Base-by-base conservation (phyloP, 2,329 filamentous ascomycete species). In the Talaromyces amestolkiae region DNA sequence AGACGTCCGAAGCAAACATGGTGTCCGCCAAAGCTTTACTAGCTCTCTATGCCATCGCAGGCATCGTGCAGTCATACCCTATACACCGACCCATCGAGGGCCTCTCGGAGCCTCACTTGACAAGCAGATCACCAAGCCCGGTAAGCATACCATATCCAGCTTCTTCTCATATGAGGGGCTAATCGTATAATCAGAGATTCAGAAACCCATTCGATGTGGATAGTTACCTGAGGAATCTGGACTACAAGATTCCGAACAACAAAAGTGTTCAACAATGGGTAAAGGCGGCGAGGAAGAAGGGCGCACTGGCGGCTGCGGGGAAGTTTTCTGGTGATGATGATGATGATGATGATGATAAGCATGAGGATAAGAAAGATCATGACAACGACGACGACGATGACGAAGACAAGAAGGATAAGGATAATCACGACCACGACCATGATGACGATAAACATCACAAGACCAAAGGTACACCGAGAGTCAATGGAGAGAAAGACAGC, bases 201-300 rank as follows among this genome's bases (percentile, higher is more conserved):
- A 64, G 24, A 61, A 61, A 64, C 8, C 65, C 65, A 3, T 66
- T 61, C 45, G 56, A 66, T 53, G 62, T 66, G 10, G 45, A 43
- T 37, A 9, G 54, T 17, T 66, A 60, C 47, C 47, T 66, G 15
- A 53, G 35, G 31, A 24, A 58, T 17, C 13, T 66, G 39, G 65
- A 66, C 27, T 56, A 60, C 37, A 60, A 64, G 31, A 61, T 66
- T 19, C 65, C 65, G 10, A 31, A 64, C 19, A 61, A 66, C 19
- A 47, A 58, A 17, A 54, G 64, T n/a, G 61, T 66, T 31, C 61
- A 66, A 49, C 15, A 51, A 31, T 66, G 65, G 65, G 49, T 64
- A 4, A 47, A 58, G 6, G 35, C 47, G 47, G 62, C 47, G 17
- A 22, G 19, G 33, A n/a, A 64, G 33, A 66, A 66, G 39, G 65